Base-by-base conservation (phyloP, 768 basidiomycete species). In the Trametes gibbosa region DNA sequence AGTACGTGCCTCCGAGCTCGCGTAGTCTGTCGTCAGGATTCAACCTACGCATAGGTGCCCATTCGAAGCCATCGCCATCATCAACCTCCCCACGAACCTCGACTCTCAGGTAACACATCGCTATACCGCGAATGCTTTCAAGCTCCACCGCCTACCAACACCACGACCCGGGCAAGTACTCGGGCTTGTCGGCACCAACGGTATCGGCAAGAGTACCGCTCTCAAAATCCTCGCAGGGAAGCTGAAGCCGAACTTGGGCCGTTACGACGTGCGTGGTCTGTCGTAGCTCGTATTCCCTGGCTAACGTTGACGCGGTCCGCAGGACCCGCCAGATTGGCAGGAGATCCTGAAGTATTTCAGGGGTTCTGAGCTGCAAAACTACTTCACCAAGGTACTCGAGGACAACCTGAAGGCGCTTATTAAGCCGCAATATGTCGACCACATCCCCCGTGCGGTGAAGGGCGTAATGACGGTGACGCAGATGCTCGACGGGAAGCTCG, bases 391-490 rank as follows among this genome's bases (percentile, higher is more conserved):
- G 75, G 94, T 98, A 6, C 81, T 99, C 19, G 97, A 98, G 74
- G 97, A 99, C 75, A 95, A 99, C 70, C 79, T 98, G 71, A 98
- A 98, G 78, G 95, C 97, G 1, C 84, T 99, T 62, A 98, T 98
- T 73, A 99, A 99, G 75, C 97, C 97, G 1, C 97, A 99, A 83
- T 99, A 99, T 72, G 97, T 99, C 64, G 97, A 99, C 72, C 95
- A 98, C 73, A 98, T 99, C 68, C 97, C 97, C 4, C 85, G 89
- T 42, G 93, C 94, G 40, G 92, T 99, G 80, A 96, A 98, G 75
- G 94, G 89, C 53, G 80, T 77, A 48, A 82, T 92, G 81, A 89
- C 88, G 2, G 95, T 99, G 25, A 77, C 81, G 6, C 80, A 92
- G 69, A 98, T 99, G 96, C 84, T 99, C 61, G 89, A 95, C 68